Base-by-base conservation (phyloP, 2,329 filamentous ascomycete species). In the Fusarium clavum region DNA sequence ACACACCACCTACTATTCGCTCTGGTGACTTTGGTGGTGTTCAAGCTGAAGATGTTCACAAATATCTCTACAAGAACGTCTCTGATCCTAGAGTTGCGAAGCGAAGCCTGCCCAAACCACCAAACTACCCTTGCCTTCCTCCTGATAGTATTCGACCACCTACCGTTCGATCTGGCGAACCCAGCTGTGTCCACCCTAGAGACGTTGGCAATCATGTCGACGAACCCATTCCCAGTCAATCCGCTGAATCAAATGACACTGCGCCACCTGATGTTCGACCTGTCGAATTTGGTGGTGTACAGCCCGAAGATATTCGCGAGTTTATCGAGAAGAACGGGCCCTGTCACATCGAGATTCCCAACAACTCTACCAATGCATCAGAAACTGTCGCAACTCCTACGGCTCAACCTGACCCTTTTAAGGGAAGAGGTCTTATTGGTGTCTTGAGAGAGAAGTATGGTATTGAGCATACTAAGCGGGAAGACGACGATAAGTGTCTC, bases 351-450 rank as follows among this genome's bases (percentile, higher is more conserved):
- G 10, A 38, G 18, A 38, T 12, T 38, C 34, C 34, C 34, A 38
- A 7, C 3, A 38, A 38, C 34, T 38, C 34, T 38, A 38, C 34
- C 34, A 38, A 7, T 38, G 10, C 34, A 11, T 38, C 34, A 38
- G 34, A n/a, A 12, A 18, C 34, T 38, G 34, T 38, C 34, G 6
- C 34, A 12, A 12, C 34, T n/a, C 34, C 34, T n/a, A 12, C 34
- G 7, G 6, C 9, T 38, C 18, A 38, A 7, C 34, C 18, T n/a
- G 2, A n/a, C 10, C 7, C 10, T 38, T 3, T 2, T 1, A 6
- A 38, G 1, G 1, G 11, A 5, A 10, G 18, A 9, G 0, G 18
- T 38, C 5, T 4, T 4, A 38, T 38, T 38, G 18, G 1, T n/a
- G 9, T 38, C 3, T 1, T n/a, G 18, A 11, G 9, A 32, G 30